A percentile compares a stretch with the other conserved stretches of the same genome.
Conservation (phyloP, 2,329 filamentous ascomycete genomes). For the Fusarium drepaniforme region DNA sequence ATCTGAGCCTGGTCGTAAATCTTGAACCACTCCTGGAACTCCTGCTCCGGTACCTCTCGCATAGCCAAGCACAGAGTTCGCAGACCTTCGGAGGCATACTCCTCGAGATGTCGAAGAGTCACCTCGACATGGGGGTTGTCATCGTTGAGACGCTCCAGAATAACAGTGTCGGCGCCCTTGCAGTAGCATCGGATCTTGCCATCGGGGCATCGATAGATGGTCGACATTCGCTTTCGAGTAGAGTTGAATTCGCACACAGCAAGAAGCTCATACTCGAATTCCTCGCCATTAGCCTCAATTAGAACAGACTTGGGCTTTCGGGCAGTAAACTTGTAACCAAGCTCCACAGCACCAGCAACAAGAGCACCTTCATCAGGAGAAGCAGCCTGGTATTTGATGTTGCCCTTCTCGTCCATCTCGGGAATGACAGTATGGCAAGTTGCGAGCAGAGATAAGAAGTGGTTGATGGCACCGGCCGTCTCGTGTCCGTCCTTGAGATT, state of each 20-base stretch:
- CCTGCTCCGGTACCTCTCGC: slow-evolving; percentile 90
- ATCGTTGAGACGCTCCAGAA: slow-evolving; percentile 87
- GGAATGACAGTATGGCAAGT: slow-evolving; percentile 99
- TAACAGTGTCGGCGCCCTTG: slow-evolving; percentile 98
- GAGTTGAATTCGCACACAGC: slow-evolving; percentile 99
- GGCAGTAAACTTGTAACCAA: slow-evolving; percentile 92
- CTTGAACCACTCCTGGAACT: slow-evolving; percentile 88
- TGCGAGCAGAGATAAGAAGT: slow-evolving; percentile 88
- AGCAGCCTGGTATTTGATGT: slow-evolving; percentile 97
- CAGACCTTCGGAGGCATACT: slow-evolving; percentile 96
- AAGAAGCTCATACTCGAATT: slow-evolving; percentile 88
- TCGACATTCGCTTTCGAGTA: slow-evolving; percentile 92
- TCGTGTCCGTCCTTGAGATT: slow-evolving; percentile 72
- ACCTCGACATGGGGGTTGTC: slow-evolving; percentile 88
- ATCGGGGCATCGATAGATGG: slow-evolving; percentile 95
- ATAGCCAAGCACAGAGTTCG: slow-evolving; percentile 95
- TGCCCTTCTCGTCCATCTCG: slow-evolving; percentile 82
- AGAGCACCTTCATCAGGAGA: slow-evolving; percentile 98
- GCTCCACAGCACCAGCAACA: slow-evolving; percentile 86
- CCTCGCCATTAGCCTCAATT: slow-evolving; percentile 79
- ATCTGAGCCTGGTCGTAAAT: slow-evolving; percentile 91
- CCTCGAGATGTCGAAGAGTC: slow-evolving; percentile 96
- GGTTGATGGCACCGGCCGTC: slow-evolving; percentile 69
- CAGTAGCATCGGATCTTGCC: slow-evolving; percentile 94
- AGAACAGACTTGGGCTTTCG: slow-evolving; percentile 91